Percentiles rank a stretch among this genome's conserved stretches.
These are phyloP conservation scores for Kingdonia uniflora DNA, from an alignment of 164 flowering plant genomes.

Conservation along the genomic window DNA sequence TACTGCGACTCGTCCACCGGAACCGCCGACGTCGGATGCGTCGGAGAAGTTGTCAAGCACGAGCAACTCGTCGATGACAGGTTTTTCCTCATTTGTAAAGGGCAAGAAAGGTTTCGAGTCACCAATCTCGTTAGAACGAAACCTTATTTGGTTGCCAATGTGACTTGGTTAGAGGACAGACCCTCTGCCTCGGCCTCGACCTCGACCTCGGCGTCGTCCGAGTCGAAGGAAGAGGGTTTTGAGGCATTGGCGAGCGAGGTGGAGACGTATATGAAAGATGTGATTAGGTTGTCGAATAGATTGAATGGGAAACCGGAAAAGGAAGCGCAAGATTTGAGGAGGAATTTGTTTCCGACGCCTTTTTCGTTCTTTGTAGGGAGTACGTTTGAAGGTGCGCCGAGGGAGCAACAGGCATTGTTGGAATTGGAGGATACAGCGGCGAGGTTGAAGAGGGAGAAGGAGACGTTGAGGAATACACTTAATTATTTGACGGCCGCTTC, in stretches of 20 bases:
- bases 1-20: slow-evolving; percentile 71
- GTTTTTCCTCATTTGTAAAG: slow-evolving; percentile 90
- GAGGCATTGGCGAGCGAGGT: slow-evolving; percentile 66
- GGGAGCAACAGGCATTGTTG: slow-evolving; percentile 94
- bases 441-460: slow-evolving; percentile 86
- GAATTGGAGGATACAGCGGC: slow-evolving; percentile 85
- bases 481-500: slow-evolving; percentile 93
- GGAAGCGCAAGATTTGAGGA: slow-evolving; percentile 63
- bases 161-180: slow-evolving; percentile 81
- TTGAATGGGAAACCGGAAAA: slow-evolving; percentile 88
- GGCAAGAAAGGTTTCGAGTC: slow-evolving; percentile 87
- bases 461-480: slow-evolving; percentile 80
- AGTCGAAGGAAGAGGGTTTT: too few relatives aligned
- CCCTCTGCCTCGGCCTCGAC: slow-evolving; percentile 39
- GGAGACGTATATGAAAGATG: slow-evolving; percentile 85
- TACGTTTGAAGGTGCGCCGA: slow-evolving; percentile 93
- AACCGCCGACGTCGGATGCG: slow-evolving; percentile 85
- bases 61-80: slow-evolving; percentile 91
- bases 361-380: slow-evolving; percentile 95
- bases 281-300: slow-evolving; percentile 74
- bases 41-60: slow-evolving; percentile 90
- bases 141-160: slow-evolving; percentile 82
- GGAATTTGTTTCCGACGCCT: slow-evolving; percentile 86
- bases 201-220: too few relatives aligned
- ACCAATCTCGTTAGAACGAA: slow-evolving; percentile 51